These are phyloP conservation scores for Parastagonospora avenae DNA, from an alignment of 2,329 filamentous ascomycete species.

Conservation along the genomic window DNA sequence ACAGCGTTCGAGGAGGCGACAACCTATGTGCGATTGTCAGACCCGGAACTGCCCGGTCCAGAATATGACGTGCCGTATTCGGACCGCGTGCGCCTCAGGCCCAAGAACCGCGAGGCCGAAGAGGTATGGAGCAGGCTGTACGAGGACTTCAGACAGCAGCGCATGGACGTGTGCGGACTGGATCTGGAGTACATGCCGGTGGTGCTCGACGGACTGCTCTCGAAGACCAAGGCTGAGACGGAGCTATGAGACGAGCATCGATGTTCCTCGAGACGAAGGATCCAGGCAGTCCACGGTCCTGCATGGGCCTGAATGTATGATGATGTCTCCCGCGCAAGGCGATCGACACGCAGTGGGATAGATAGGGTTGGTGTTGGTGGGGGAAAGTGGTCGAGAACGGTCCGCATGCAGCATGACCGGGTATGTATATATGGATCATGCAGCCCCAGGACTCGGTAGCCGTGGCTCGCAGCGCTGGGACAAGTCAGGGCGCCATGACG, in stretches of 20 bases:
- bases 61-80: conserved; percentile 56
- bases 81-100: conserved; percentile 48
- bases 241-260: conserved; percentile 11
- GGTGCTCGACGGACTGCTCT: conserved; percentile 15
- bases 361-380: neutral
- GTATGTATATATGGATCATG: conserved; percentile 3
- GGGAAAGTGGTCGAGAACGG: conserved; percentile 7
- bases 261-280: neutral
- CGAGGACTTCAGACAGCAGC: conserved; percentile 54
- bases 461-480: neutral
- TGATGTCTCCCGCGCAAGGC: neutral
- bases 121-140: conserved; percentile 58
- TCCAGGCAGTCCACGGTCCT: neutral
- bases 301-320: conserved; percentile 1
- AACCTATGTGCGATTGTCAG: conserved; percentile 54
- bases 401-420: conserved; percentile 9
- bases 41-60: conserved; percentile 56
- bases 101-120: conserved; percentile 53
- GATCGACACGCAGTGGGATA: neutral
- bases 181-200: conserved; percentile 53
- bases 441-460: conserved; percentile 3
- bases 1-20: conserved; percentile 50
- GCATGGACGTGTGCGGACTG: conserved; percentile 59
- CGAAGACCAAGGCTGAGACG: neutral
- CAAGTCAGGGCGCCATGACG: conserved; percentile 15